Base-by-base conservation (phyloP, 2,329 filamentous ascomycete genomes). In the Exophiala alcalophila region DNA sequence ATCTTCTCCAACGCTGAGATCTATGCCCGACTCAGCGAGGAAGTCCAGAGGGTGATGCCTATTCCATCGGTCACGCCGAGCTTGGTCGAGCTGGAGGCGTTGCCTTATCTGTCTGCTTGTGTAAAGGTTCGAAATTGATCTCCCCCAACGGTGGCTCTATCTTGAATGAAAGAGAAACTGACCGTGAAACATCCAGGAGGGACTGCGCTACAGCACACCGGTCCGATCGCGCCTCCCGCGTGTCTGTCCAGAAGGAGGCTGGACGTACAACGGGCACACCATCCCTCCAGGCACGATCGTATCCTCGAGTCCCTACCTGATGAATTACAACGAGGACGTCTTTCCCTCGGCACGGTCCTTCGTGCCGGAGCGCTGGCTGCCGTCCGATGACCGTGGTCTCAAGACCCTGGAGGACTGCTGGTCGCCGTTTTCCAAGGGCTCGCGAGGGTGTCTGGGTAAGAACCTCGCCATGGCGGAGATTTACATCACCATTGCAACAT, bases 21-120 rank as follows among this genome's bases (percentile, higher is more conserved):
- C 64, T 18, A 18, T 16, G n/a, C n/a, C 7, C n/a, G 30, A 12
- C 30, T 33, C n/a, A 12, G 20, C n/a, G 12, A 12, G 8, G 30
- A 33, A 18, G 7, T 33, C 12, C 15, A 33, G 30, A 20, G 10
- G 12, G 15, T 20, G 11, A 11, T 12, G 12, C 12, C 14, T 11
- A 18, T 11, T 4, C 10, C n/a, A 16, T n/a, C 7, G 12, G 20
- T 6, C n/a, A 12, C n/a, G 11, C 30, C 30, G 10, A 16, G 12
- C 4, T 18, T 33, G 7, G 10, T 7, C 15, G 6, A 8, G 10
- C 30, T 37, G 16, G 51, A 61, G 45, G 56, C 55, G 9, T 58
- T 71, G 3, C 59, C 64, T 1, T 73, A 72, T 47, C 66, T 76
- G 4, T 61, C 65, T 11, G 70, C 62, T 0, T 67, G 73, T 4